A percentile compares a stretch with the other conserved stretches of the same genome.
These are phyloP conservation scores for Penicillium sclerotiorum DNA, from an alignment of 2,329 filamentous ascomycete species.

Conservation along the genomic window DNA sequence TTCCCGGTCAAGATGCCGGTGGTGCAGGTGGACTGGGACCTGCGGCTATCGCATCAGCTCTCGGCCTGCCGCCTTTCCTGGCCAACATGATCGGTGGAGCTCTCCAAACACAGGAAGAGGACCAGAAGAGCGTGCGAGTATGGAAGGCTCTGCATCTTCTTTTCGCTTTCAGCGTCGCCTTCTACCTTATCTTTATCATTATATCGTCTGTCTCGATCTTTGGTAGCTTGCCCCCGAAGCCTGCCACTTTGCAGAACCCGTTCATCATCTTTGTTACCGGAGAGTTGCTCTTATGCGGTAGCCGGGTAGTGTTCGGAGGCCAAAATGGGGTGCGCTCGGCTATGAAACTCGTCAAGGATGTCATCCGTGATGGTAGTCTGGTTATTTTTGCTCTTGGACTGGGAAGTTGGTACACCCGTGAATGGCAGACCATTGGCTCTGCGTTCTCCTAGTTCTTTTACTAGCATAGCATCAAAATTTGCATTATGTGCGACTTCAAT, in stretches of 20 bases:
- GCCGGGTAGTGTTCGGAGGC: conserved; percentile 36
- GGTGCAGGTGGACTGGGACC: conserved; percentile 21
- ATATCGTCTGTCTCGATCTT: conserved; percentile 40
- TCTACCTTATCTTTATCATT: conserved; percentile 52
- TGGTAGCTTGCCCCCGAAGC: conserved; percentile 45
- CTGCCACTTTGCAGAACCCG: conserved; percentile 48
- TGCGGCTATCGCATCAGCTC: conserved; percentile 43
- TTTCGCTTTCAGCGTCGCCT: conserved; percentile 58
- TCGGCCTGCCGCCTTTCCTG: conserved; percentile 45
- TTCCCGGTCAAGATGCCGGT: conserved; percentile 3
- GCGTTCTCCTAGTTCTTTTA: not conserved
- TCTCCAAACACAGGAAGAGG: conserved; percentile 38
- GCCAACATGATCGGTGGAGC: conserved; percentile 43
- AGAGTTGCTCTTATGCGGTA: conserved; percentile 45
- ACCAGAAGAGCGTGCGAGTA: conserved; percentile 39
- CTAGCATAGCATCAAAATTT: conserved; percentile 10
- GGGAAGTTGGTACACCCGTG: conserved; percentile 44
- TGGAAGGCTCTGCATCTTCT: conserved; percentile 63
- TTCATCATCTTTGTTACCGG: conserved; percentile 51
- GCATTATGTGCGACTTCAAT: not conserved
- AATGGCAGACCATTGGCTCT: conserved; percentile 25
- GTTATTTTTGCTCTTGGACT: conserved; percentile 49
- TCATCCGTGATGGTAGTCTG: conserved; percentile 48
- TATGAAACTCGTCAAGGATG: conserved; percentile 42
- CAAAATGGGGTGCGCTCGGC: conserved; percentile 34